Percentiles rank a stretch among this genome's conserved stretches.
Conservation (phyloP, 2,329 filamentous ascomycete species). For the Boeremia exigua region DNA sequence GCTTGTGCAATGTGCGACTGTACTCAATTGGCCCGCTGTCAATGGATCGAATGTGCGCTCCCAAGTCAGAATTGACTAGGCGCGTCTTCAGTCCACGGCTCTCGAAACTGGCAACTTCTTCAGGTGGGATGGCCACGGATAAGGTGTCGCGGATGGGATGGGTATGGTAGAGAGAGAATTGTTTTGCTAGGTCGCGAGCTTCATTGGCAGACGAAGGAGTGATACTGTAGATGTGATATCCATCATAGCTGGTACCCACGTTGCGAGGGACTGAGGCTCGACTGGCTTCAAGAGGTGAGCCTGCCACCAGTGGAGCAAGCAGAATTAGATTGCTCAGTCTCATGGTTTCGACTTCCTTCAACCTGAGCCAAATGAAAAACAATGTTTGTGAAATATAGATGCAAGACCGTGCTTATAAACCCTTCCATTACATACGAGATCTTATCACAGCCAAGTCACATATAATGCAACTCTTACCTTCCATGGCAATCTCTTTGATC, state of each 20-base stretch:
- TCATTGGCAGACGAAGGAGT: conserved; percentile 23
- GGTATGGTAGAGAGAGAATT: conserved; percentile 27
- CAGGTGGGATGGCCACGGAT: conserved; percentile 49
- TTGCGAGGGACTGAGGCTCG: conserved; percentile 1
- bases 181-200: conserved; percentile 19
- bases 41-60: conserved; percentile 47
- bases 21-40: conserved; percentile 21
- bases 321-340: conserved; percentile 14
- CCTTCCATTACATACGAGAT: background rate
- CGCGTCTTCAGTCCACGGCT: conserved; percentile 44
- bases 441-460: background rate
- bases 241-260: conserved; percentile 22
- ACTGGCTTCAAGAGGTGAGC: conserved; percentile 14
- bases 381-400: background rate
- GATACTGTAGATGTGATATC: conserved; percentile 28
- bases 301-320: conserved; percentile 20
- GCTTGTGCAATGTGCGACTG: conserved; percentile 21
- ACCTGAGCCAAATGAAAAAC: background rate
- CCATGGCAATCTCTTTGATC: background rate
- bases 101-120: conserved; percentile 48
- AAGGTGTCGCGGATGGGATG: conserved; percentile 28
- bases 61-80: conserved; percentile 54
- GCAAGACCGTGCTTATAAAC: background rate
- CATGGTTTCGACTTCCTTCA: conserved; percentile 10
- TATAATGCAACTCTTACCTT: background rate